A percentile compares a stretch with the other conserved stretches of the same genome.
phyloP scores from a whole-genome alignment of 1,284 basidiomycete species.

The Neotropicomus parvogracilis region DNA sequence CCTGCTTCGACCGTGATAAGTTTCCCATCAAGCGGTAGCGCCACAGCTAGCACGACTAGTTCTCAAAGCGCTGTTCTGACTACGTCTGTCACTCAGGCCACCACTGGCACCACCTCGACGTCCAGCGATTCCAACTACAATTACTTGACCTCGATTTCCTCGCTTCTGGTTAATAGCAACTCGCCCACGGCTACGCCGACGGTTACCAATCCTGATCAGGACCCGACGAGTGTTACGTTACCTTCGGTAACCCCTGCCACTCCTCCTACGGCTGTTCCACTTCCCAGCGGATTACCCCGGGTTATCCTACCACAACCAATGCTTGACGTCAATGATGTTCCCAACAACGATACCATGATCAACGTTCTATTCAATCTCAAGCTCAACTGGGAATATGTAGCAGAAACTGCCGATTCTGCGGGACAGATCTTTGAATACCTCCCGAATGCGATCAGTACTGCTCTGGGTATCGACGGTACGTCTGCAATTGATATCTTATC shows the following conservation, averaged over 20 bases:
- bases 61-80: conserved; percentile 7
- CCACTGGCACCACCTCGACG: conserved; percentile 11
- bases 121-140: conserved; percentile 27
- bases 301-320: conserved; percentile 52
- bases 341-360: conserved; percentile 45
- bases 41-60: neutral
- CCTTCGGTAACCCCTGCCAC: conserved; percentile 25
- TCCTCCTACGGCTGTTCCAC: conserved; percentile 37
- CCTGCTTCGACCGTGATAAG: conserved; percentile 27
- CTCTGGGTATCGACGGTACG: conserved; percentile 48
- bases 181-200: conserved; percentile 32
- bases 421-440: conserved; percentile 64
- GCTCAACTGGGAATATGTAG: conserved; percentile 65
- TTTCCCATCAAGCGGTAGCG: conserved; percentile 20
- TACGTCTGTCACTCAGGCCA: conserved; percentile 16
- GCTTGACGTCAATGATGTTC: conserved; percentile 29
- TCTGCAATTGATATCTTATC: conserved; percentile 15
- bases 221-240: conserved; percentile 41
- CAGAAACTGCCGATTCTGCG: conserved; percentile 41
- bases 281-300: conserved; percentile 58
- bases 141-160: conserved; percentile 40
- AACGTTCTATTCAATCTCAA: conserved; percentile 53
- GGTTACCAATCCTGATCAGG: conserved; percentile 50
- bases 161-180: conserved; percentile 40
- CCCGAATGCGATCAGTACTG: conserved; percentile 48